These are phyloP conservation scores for Beauveria sp. DNA, from an alignment of 2,329 filamentous ascomycete species.

Conservation along the genomic window DNA sequence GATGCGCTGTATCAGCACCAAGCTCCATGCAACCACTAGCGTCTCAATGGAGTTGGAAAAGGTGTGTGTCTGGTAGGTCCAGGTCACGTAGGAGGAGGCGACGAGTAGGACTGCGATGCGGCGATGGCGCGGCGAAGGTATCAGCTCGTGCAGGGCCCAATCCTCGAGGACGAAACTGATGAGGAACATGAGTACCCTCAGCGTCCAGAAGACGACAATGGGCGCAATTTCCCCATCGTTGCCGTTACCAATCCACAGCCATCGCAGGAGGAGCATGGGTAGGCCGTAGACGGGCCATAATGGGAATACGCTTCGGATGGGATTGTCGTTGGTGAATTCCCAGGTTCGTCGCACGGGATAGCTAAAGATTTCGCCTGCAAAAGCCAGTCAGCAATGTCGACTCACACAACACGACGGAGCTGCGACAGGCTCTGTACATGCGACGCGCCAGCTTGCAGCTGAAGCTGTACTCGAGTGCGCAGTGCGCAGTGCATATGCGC, in stretches of 20 bases:
- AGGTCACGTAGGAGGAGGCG: slow-evolving; percentile 95
- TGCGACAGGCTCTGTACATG: background rate
- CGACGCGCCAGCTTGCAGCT: background rate
- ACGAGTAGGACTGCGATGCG: slow-evolving; percentile 73
- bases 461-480: background rate
- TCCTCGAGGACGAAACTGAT: slow-evolving; percentile 95
- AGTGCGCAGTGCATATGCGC: background rate
- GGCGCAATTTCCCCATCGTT: slow-evolving; percentile 70
- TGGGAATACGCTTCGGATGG: slow-evolving; percentile 92
- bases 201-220: slow-evolving; percentile 80
- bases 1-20: slow-evolving; percentile 86
- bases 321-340: slow-evolving; percentile 86
- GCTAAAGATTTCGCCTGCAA: slow-evolving; percentile 77
- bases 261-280: slow-evolving; percentile 86
- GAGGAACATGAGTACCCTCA: slow-evolving; percentile 86
- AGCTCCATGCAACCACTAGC: slow-evolving; percentile 81
- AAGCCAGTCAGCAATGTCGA: background rate
- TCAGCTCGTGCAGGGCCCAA: slow-evolving; percentile 91
- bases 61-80: slow-evolving; percentile 97
- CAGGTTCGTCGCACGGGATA: slow-evolving; percentile 87
- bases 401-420: background rate
- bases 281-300: slow-evolving; percentile 92
- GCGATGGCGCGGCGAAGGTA: slow-evolving; percentile 65
- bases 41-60: slow-evolving; percentile 98
- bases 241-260: slow-evolving; percentile 83